Conservation (phyloP, 192 early-diverging fungal genomes). For the Chytriomyces confervae region DNA sequence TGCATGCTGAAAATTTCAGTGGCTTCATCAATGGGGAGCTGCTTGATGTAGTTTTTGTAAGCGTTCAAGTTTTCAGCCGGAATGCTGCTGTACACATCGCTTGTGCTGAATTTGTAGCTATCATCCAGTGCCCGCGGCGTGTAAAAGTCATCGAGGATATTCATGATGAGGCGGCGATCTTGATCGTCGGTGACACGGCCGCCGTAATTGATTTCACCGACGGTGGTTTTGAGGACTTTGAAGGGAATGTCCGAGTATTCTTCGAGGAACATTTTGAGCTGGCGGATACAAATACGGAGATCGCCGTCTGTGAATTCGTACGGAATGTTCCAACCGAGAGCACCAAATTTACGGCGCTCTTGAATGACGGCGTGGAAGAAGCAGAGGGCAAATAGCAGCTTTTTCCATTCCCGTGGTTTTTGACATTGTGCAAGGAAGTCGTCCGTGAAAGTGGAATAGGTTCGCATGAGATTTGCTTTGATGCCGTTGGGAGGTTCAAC, state of each 20-base stretch:
- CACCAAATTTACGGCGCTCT: conserved; percentile 64
- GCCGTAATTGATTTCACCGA: conserved; percentile 69
- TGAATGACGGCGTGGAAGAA: conserved; percentile 69
- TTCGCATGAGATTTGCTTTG: conserved; percentile 63
- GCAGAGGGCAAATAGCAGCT: conserved; percentile 59
- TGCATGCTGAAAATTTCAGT: conserved; percentile 69
- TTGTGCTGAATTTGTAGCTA: conserved; percentile 56
- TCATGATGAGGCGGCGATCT: conserved; percentile 66
- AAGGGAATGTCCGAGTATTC: conserved; percentile 64
- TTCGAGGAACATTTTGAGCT: conserved; percentile 68
- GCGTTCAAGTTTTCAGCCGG: conserved; percentile 50
- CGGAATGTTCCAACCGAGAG: conserved; percentile 67
- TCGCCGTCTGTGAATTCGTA: conserved; percentile 68
- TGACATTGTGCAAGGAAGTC: conserved; percentile 53
- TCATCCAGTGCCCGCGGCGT: conserved; percentile 59
- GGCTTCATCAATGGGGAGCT: conserved; percentile 61
- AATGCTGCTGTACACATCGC: conserved; percentile 52
- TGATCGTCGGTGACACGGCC: conserved; percentile 66
- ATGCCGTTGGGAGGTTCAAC: conserved; percentile 67
- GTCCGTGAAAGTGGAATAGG: conserved; percentile 64
- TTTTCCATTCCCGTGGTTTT: conserved; percentile 60
- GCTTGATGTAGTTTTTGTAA: conserved; percentile 60
- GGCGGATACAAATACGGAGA: conserved; percentile 60
- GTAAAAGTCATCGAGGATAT: conserved; percentile 61
- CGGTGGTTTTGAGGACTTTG: conserved; percentile 65